phyloP scores from a whole-genome alignment of 108 stramenopile genomes.

The Epipyxis sp. region DNA sequence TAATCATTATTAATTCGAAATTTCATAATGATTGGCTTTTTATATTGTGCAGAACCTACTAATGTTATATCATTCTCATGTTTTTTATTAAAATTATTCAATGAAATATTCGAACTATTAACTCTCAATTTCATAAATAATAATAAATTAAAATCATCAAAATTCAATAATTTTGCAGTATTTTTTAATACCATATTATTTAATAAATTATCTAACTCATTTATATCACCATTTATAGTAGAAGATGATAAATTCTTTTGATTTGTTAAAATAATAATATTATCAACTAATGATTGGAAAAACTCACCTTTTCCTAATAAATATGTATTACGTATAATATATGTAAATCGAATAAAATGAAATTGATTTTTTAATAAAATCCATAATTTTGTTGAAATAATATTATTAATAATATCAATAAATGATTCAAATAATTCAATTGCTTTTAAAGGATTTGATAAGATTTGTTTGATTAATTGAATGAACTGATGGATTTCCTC shows the following conservation, averaged over 20 bases:
- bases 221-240: neutral
- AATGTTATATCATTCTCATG: neutral
- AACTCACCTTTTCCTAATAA: conserved; percentile 18
- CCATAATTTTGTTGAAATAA: neutral
- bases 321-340: neutral
- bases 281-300: conserved; percentile 1
- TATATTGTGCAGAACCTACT: too few species aligned
- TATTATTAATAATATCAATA: neutral
- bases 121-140: neutral
- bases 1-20: too few species aligned
- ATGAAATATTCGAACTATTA: neutral
- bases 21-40: too few species aligned
- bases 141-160: too few species aligned
- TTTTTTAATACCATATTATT: neutral
- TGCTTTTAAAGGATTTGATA: neutral
- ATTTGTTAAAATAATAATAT: neutral
- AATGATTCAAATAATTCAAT: conserved; percentile 1
- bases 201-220: neutral
- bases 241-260: neutral
- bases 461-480: neutral
- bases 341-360: neutral
- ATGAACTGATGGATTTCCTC: neutral
- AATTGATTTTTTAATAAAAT: neutral
- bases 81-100: neutral
- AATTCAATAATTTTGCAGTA: neutral